A percentile compares a stretch with the other conserved stretches of the same genome.
Evolutionary conservation across 805 yeast species (phyloP).

Genomic region (Cyberlindnera bimundalis): DNA sequence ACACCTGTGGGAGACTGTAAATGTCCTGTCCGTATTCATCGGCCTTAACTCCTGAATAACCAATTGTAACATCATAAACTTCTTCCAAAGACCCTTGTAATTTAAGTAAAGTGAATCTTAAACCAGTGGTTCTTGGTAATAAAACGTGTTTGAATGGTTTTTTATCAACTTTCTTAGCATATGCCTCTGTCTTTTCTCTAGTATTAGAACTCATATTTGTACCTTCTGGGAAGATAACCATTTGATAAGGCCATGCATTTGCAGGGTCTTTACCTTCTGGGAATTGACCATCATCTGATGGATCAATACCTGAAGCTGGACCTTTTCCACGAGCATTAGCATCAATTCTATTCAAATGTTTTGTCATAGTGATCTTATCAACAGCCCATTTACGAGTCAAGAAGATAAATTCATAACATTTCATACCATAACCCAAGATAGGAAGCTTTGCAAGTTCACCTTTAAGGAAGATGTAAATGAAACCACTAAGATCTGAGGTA

Average conservation of each 20-base stretch:
- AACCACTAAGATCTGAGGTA: constrained; percentile 60
- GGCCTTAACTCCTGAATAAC: constrained; percentile 65
- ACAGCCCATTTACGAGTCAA: constrained; percentile 82
- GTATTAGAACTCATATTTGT: constrained; percentile 77
- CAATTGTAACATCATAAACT: constrained; percentile 81
- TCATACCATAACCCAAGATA: constrained; percentile 83
- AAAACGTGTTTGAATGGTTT: constrained; percentile 59
- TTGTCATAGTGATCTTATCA: constrained; percentile 60
- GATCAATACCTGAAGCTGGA: constrained; percentile 38
- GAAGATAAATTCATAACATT: constrained; percentile 69
- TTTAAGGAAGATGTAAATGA: constrained; percentile 72
- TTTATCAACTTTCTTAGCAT: constrained; percentile 48
- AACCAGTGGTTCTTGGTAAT: constrained; percentile 81
- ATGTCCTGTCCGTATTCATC: constrained; percentile 73
- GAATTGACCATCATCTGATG: constrained; percentile 29
- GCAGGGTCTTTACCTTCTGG: constrained; percentile 22
- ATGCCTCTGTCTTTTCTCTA: constrained; percentile 50
- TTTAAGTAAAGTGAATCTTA: constrained; percentile 59
- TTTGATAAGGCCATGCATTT: constrained; percentile 57
- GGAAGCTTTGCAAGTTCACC: constrained; percentile 71
- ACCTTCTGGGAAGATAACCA: constrained; percentile 91
- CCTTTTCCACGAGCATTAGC: constrained; percentile 59
- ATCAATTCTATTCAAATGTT: constrained; percentile 53
- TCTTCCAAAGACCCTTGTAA: constrained; percentile 50
- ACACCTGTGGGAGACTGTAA: constrained; percentile 62